A percentile compares a stretch with the other conserved stretches of the same genome.
Conservation (phyloP, 148 eudicot species). For the Polygonum aviculare region DNA sequence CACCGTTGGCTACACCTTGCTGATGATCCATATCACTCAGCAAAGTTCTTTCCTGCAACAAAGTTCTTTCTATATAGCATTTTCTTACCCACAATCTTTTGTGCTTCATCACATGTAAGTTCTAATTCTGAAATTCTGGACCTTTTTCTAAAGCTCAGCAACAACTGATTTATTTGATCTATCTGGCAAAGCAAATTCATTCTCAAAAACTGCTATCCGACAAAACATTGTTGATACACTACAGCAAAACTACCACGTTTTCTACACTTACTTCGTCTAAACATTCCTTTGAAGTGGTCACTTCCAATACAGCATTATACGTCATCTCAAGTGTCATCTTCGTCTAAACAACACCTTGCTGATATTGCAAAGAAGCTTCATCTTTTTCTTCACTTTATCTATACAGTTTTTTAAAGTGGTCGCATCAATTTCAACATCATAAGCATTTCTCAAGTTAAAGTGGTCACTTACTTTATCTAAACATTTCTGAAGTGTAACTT, state of each 20-base stretch:
- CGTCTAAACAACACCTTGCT: constrained; percentile 12
- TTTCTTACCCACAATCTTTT: too few species aligned
- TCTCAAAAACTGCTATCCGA: constrained; percentile 55
- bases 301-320: constrained; percentile 62
- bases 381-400: too few species aligned
- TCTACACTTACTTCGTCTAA: too few species aligned
- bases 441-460: too few species aligned
- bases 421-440: too few species aligned
- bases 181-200: constrained; percentile 38
- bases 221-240: constrained; percentile 28
- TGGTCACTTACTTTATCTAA: constrained; percentile 18
- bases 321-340: constrained; percentile 41
- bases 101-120: too few species aligned
- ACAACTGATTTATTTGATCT: too few species aligned
- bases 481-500: too few species aligned
- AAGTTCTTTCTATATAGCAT: constrained; percentile 71
- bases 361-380: too few species aligned
- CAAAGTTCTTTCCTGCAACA: constrained; percentile 52
- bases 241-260: constrained; percentile 17
- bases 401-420: too few species aligned
- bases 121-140: too few species aligned
- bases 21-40: constrained; percentile 47
- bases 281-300: constrained; percentile 22
- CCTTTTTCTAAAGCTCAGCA: too few species aligned
- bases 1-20: constrained; percentile 50